Evolutionary conservation across 1,139 yeast species (phyloP).

Genomic region (Suhomyces ambrosiae): DNA sequence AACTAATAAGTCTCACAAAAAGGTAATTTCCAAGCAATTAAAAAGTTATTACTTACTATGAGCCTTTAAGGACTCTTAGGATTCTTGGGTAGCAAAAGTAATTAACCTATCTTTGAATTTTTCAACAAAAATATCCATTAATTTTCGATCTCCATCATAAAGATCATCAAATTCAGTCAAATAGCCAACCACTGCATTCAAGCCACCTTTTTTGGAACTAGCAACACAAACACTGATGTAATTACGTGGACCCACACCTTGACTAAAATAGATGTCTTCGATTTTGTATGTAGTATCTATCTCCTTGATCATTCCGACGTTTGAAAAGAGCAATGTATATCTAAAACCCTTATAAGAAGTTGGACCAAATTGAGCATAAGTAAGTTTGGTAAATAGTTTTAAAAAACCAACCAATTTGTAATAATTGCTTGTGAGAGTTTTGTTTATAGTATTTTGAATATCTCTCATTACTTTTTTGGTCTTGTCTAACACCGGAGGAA

Average conservation of each 20-base stretch:
- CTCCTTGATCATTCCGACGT: neutral
- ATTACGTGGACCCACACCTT: neutral
- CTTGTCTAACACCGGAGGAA: neutral
- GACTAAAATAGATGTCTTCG: neutral
- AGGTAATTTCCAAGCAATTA: too few species aligned
- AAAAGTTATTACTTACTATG: neutral
- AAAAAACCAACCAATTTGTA: neutral
- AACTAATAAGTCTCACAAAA: too few species aligned
- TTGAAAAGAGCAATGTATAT: neutral
- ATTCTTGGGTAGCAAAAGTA: too few species aligned
- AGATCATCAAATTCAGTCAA: neutral
- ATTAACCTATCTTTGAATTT: too few species aligned
- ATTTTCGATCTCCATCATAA: neutral
- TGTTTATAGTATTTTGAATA: neutral
- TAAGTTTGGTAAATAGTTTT: too few species aligned
- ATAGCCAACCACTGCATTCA: neutral
- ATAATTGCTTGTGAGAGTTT: neutral
- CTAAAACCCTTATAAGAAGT: neutral
- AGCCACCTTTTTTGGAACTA: neutral
- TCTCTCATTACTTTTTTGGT: neutral
- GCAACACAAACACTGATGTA: neutral
- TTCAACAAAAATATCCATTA: neutral
- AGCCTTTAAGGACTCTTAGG: neutral
- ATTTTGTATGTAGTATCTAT: neutral
- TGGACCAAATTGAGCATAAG: too few species aligned